Evolutionary conservation across 768 basidiomycete genomes (phyloP).

Genomic region (Pleurotus tuoliensis): DNA sequence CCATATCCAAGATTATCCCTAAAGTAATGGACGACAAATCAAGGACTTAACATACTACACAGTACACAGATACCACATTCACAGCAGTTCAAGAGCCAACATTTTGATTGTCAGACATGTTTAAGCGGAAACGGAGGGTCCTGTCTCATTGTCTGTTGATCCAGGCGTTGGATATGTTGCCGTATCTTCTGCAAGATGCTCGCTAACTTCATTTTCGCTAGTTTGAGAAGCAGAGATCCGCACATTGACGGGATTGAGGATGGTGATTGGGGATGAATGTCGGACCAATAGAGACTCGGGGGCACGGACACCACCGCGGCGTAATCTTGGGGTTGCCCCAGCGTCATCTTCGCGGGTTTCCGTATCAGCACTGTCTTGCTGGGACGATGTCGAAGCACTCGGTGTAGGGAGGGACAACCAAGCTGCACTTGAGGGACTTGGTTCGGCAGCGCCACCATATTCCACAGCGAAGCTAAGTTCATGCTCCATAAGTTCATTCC

Average conservation of each 20-base stretch:
- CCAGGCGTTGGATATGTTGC: conserved; percentile 48
- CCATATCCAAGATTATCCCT: no score
- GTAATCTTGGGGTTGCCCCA: conserved; percentile 45
- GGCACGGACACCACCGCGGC: conserved; percentile 64
- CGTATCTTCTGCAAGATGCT: conserved; percentile 19
- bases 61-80: no score
- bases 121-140: conserved; percentile 20
- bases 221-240: conserved; percentile 8
- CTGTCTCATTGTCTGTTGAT: conserved; percentile 37
- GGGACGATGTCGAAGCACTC: conserved; percentile 9
- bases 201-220: conserved; percentile 4
- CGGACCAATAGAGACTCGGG: conserved; percentile 57
- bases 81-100: background rate
- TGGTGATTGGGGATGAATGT: conserved; percentile 31
- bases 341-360: conserved; percentile 30
- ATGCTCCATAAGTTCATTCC: conserved; percentile 11
- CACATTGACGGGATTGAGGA: conserved; percentile 4
- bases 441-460: conserved; percentile 13
- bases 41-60: no score
- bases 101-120: background rate
- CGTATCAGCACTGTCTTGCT: conserved; percentile 15
- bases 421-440: conserved; percentile 14
- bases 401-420: conserved; percentile 25
- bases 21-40: no score
- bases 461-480: conserved; percentile 13